phyloP scores from a whole-genome alignment of 2,329 filamentous ascomycete genomes.

The Colletotrichum sp. region DNA sequence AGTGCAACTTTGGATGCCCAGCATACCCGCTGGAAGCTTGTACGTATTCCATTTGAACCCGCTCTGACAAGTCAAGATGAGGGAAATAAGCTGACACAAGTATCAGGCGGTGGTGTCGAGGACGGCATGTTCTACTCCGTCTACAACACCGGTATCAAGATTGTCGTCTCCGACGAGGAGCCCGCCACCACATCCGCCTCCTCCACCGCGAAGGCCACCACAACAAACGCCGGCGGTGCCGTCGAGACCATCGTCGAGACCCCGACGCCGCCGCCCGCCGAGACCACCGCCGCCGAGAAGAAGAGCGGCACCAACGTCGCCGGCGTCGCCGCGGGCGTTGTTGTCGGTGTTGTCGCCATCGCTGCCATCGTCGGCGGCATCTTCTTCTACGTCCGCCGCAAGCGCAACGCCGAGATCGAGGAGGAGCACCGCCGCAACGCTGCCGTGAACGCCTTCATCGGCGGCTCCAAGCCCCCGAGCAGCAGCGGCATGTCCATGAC shows the following conservation, averaged over 20 bases:
- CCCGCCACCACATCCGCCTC: conserved; percentile 31
- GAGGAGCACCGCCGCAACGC: conserved; percentile 85
- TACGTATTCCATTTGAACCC: conserved; percentile 43
- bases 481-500: conserved; percentile 73
- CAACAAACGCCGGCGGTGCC: conserved; percentile 7
- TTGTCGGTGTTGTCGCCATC: conserved; percentile 79
- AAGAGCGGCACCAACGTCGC: conserved; percentile 69
- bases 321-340: conserved; percentile 86
- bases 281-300: conserved; percentile 22
- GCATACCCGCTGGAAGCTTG: conserved; percentile 70
- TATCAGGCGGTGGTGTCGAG: conserved; percentile 39
- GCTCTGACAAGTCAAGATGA: neutral
- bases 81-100: neutral
- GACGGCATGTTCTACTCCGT: conserved; percentile 42
- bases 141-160: conserved; percentile 54
- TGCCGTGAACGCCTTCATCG: conserved; percentile 78
- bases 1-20: conserved; percentile 71
- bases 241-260: conserved; percentile 8
- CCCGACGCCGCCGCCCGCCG: neutral
- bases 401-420: conserved; percentile 78
- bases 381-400: conserved; percentile 78
- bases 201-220: conserved; percentile 21
- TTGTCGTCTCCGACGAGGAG: conserved; percentile 40
- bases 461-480: conserved; percentile 66
- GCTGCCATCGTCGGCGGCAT: conserved; percentile 69